A percentile compares a stretch with the other conserved stretches of the same genome.
These are phyloP conservation scores for Gloeopeniophorella convolvens DNA, from an alignment of 768 basidiomycete genomes.

Conservation along the genomic window DNA sequence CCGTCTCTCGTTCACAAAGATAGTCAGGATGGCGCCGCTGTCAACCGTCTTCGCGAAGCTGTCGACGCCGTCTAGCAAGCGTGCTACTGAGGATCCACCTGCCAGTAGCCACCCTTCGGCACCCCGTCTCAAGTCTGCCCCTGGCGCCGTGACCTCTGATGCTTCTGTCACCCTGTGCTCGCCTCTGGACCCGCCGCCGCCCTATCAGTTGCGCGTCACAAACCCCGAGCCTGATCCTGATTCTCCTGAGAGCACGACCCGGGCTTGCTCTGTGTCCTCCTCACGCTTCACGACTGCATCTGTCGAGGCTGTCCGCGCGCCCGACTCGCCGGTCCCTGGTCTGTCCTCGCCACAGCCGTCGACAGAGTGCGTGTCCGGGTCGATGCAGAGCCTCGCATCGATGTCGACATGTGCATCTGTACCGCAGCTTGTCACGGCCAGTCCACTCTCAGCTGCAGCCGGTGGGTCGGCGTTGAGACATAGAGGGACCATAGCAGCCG, in stretches of 20 bases:
- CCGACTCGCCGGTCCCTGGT: constrained; percentile 16
- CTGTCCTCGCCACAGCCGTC: constrained; percentile 13
- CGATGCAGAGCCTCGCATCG: constrained; percentile 10
- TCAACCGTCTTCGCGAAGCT: constrained; percentile 6
- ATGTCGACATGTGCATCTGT: neutral
- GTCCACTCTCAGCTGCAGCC: neutral
- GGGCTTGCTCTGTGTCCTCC: neutral
- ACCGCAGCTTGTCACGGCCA: neutral
- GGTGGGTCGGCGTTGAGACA: neutral
- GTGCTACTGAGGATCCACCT: neutral
- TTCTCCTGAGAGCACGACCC: neutral
- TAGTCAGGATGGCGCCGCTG: constrained; percentile 5
- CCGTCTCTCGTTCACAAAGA: constrained; percentile 8
- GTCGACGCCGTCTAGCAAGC: neutral
- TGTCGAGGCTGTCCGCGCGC: constrained; percentile 18
- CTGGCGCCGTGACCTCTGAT: no score
- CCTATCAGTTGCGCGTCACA: constrained; percentile 6
- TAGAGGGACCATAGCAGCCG: neutral
- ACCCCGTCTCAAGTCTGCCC: neutral
- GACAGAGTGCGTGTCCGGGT: constrained; percentile 12
- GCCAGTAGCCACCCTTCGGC: neutral
- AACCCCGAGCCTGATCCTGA: neutral
- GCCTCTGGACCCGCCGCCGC: constrained; percentile 10
- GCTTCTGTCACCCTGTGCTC: neutral
- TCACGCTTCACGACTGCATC: constrained; percentile 8